Evolutionary conservation across 805 yeast species (phyloP).

Genomic region (Priceomyces medius): DNA sequence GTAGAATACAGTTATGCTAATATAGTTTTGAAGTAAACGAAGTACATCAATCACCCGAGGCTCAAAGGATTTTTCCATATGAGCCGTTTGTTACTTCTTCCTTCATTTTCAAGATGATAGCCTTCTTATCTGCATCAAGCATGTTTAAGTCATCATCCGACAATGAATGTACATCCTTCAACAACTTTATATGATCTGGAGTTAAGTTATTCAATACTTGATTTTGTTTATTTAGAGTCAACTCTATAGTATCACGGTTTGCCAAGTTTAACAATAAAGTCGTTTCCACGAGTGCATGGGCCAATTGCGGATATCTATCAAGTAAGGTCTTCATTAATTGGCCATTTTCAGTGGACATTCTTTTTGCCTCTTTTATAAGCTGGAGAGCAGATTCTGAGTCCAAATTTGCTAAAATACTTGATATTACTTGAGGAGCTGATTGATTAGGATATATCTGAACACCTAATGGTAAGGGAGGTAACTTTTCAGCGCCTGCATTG

Average conservation of each 20-base stretch:
- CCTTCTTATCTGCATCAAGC: slow-evolving; percentile 24
- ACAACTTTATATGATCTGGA: slow-evolving; percentile 33
- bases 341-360: slow-evolving; percentile 57
- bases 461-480: slow-evolving; percentile 44
- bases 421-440: slow-evolving; percentile 42
- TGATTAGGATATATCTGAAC: slow-evolving; percentile 41
- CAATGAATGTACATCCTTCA: slow-evolving; percentile 27
- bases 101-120: slow-evolving; percentile 18
- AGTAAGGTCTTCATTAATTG: slow-evolving; percentile 59
- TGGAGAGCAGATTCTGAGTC: slow-evolving; percentile 48
- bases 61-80: slow-evolving; percentile 18
- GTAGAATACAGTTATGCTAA: not conserved
- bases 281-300: slow-evolving; percentile 79
- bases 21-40: not conserved
- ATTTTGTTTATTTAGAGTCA: slow-evolving; percentile 34
- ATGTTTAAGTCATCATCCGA: slow-evolving; percentile 27
- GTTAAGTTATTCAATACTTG: slow-evolving; percentile 29
- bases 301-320: slow-evolving; percentile 72
- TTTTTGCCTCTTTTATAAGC: slow-evolving; percentile 56
- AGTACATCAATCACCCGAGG: not conserved
- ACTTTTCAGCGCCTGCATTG: slow-evolving; percentile 20
- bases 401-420: slow-evolving; percentile 45
- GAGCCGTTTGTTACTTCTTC: slow-evolving; percentile 27
- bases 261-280: slow-evolving; percentile 39
- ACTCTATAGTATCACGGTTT: slow-evolving; percentile 35